These are phyloP conservation scores for Bassia scoparia DNA, from an alignment of 148 eudicot genomes.

Conservation along the genomic window DNA sequence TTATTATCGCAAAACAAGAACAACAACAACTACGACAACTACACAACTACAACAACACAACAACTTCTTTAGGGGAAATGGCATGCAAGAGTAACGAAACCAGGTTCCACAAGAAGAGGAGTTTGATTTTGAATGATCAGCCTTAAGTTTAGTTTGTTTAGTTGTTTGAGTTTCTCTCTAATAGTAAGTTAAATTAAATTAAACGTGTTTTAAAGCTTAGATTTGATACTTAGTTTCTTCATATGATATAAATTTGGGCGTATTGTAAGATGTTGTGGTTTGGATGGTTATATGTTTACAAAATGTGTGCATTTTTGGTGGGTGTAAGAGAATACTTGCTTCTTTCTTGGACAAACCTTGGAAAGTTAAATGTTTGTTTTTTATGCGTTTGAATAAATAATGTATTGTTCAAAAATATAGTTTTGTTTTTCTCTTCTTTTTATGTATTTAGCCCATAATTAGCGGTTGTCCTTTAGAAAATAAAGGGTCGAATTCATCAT, in stretches of 20 bases:
- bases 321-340: constrained; percentile 5
- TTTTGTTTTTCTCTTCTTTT: constrained; percentile 21
- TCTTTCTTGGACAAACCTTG: constrained; percentile 9
- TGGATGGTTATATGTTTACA: constrained; percentile 3
- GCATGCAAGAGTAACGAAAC: constrained; percentile 41
- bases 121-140: constrained; percentile 31
- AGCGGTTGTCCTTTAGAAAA: background rate
- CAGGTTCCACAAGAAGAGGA: constrained; percentile 32
- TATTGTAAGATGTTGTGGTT: constrained; percentile 19
- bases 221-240: constrained; percentile 6
- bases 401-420: background rate
- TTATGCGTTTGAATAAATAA: constrained; percentile 2
- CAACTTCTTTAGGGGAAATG: constrained; percentile 22
- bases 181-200: background rate
- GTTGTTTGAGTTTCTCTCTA: background rate
- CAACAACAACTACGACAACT: too few species aligned
- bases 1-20: constrained; percentile 4
- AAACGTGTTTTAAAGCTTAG: constrained; percentile 1
- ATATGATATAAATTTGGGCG: constrained; percentile 14
- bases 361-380: constrained; percentile 15
- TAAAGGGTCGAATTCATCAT: background rate
- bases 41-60: constrained; percentile 10
- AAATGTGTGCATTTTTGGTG: constrained; percentile 22
- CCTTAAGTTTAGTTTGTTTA: constrained; percentile 15
- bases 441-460: constrained; percentile 13